Percentiles rank a stretch among this genome's conserved stretches.
These are phyloP conservation scores for Zygosaccharomyces kombuchaensis DNA, from an alignment of 805 yeast species.

Conservation along the genomic window DNA sequence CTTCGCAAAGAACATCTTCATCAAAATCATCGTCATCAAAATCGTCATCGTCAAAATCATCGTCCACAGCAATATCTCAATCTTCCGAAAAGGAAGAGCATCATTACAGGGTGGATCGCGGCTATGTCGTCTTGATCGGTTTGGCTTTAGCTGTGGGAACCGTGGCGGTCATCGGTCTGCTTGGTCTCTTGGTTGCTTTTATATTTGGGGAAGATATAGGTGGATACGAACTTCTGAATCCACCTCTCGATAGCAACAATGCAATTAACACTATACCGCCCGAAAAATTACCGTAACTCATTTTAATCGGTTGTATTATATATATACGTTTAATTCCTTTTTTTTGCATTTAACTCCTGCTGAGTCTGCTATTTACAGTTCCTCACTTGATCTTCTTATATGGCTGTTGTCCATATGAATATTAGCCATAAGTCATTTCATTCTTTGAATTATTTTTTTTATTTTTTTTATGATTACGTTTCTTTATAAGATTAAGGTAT, in stretches of 20 bases:
- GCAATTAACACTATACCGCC: slow-evolving; percentile 64
- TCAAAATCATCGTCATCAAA: slow-evolving; percentile 16
- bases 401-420: background rate
- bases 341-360: slow-evolving; percentile 3
- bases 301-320: slow-evolving; percentile 20
- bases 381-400: background rate
- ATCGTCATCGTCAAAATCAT: slow-evolving; percentile 9
- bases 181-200: slow-evolving; percentile 36
- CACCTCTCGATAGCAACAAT: slow-evolving; percentile 56
- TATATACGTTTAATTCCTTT: slow-evolving; percentile 8
- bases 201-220: slow-evolving; percentile 36
- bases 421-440: background rate
- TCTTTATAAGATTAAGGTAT: background rate
- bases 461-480: background rate
- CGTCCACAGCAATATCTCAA: slow-evolving; percentile 15
- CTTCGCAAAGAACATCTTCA: slow-evolving; percentile 12
- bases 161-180: slow-evolving; percentile 39
- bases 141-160: slow-evolving; percentile 62
- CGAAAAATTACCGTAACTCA: slow-evolving; percentile 42
- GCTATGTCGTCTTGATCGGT: slow-evolving; percentile 65
- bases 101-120: slow-evolving; percentile 39
- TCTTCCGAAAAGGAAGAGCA: slow-evolving; percentile 6
- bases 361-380: background rate
- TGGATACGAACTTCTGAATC: slow-evolving; percentile 44
- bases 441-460: background rate